Percentiles rank a stretch among this genome's conserved stretches.
These are phyloP conservation scores for Hanseniaspora hatyaiensis DNA, from an alignment of 805 yeast species.

Conservation along the genomic window DNA sequence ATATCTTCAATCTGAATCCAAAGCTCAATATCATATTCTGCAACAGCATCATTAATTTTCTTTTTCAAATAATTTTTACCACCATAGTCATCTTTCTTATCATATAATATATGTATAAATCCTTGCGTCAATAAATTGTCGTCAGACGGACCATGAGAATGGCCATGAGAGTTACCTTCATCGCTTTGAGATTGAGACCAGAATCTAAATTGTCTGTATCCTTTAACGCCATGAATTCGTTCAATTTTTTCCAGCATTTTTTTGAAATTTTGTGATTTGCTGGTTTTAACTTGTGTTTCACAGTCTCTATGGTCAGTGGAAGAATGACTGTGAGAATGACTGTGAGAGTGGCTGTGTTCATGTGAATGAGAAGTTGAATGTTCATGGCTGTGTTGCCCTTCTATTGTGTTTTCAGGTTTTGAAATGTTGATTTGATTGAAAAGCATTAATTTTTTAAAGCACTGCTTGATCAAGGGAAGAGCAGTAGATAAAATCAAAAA, in stretches of 20 bases:
- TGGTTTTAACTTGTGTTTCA: slow-evolving; percentile 30
- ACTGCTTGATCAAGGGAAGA: slow-evolving; percentile 67
- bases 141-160: slow-evolving; percentile 16
- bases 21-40: slow-evolving; percentile 70
- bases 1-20: slow-evolving; percentile 24
- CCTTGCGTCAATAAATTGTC: slow-evolving; percentile 8
- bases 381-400: slow-evolving; percentile 31
- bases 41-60: slow-evolving; percentile 59
- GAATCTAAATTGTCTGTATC: slow-evolving; percentile 20
- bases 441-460: slow-evolving; percentile 51
- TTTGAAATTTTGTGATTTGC: slow-evolving; percentile 35
- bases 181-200: slow-evolving; percentile 19
- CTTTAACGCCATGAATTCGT: slow-evolving; percentile 65
- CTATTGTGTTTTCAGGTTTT: slow-evolving; percentile 23
- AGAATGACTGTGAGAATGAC: slow-evolving; percentile 31
- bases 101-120: slow-evolving; percentile 10
- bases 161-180: slow-evolving; percentile 17
- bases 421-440: slow-evolving; percentile 5
- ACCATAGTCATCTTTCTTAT: slow-evolving; percentile 36
- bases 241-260: slow-evolving; percentile 62
- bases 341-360: slow-evolving; percentile 24
- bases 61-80: slow-evolving; percentile 45
- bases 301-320: slow-evolving; percentile 40
- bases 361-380: slow-evolving; percentile 31
- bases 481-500: slow-evolving; percentile 69